Base-by-base conservation (phyloP, 352 stramenopile genomes). In the Pythium phragmiticola region DNA sequence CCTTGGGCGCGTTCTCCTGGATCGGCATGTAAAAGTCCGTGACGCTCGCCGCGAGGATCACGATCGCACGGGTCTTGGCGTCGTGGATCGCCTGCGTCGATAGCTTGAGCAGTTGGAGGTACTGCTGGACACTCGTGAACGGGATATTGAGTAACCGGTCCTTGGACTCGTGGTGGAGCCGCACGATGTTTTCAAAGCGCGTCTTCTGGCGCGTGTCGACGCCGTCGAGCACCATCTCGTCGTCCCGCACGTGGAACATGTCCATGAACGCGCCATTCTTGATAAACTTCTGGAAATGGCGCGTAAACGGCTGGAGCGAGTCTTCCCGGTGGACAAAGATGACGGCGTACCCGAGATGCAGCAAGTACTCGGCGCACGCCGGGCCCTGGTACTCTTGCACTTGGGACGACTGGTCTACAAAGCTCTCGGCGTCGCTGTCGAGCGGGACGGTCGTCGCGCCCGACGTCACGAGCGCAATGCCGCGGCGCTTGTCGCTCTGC, bases 101-200 rank as follows among this genome's bases (percentile, higher is more conserved):
- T 19, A 94, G 63, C 8, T 80, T 78, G 46, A 89, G 73, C 36
- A 90, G 70, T 65, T 87, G 78, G 46, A 94, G 57, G 52, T 94
- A 94, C 61, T 94, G 86, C 74, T 94, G 86, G 60, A 94, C 84
- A 0, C 76, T 89, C 8, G 81, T 81, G 57, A 94, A 94, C 63
- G 71, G 83, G 30, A 94, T 50, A 59, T 90, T 84, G 46, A 94
- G 73, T 51, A 94, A 60, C 14, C 84, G 82, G 21, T 83, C 74
- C 55, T 82, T 92, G 53, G 78, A 78, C 30, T 86, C 70, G 26
- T 70, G 78, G 66, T 90, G 83, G 26, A 87, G 71, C 63, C 73
- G 65, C 33, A 78, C 68, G 36, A 86, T 81, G 60, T 90, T 87
- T 57, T 90, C 72, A 59, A 92, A 80, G 57, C 83, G 77, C 69